These are phyloP conservation scores for Lasiosphaeriaceae sp. DNA, from an alignment of 495 filamentous ascomycete species.

Conservation along the genomic window DNA sequence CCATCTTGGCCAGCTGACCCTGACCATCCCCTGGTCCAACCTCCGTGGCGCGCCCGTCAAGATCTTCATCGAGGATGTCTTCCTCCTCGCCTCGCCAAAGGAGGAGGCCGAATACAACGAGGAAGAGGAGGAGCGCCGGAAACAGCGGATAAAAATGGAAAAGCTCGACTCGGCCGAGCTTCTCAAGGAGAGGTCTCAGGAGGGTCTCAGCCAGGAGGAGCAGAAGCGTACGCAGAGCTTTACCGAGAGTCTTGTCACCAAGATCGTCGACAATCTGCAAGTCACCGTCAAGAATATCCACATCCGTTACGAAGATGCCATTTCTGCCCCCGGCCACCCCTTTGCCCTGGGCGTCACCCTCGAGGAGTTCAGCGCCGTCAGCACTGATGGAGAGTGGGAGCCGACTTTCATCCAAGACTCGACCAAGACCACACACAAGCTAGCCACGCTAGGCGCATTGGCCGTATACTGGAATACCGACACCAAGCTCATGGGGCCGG, in stretches of 20 bases:
- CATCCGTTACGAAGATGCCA: conserved; percentile 94
- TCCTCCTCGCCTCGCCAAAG: conserved; percentile 85
- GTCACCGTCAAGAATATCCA: conserved; percentile 97
- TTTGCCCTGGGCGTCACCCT: conserved; percentile 90
- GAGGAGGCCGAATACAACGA: conserved; percentile 91
- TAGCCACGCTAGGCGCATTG: conserved; percentile 80
- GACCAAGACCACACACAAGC: conserved; percentile 77
- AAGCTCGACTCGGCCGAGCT: conserved; percentile 94
- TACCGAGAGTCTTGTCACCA: conserved; percentile 87
- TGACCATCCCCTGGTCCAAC: conserved; percentile 96
- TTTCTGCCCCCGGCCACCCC: conserved; percentile 89
- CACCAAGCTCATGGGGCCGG: conserved; percentile 72
- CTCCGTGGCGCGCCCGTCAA: conserved; percentile 88
- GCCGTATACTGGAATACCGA: conserved; percentile 99
- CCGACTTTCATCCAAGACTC: conserved; percentile 92
- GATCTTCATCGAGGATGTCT: conserved; percentile 95
- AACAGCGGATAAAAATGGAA: conserved; percentile 89
- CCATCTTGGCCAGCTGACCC: conserved; percentile 82
- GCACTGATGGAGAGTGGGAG: conserved; percentile 88
- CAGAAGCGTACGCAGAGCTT: conserved; percentile 96
- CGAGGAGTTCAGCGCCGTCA: conserved; percentile 92
- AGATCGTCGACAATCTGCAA: conserved; percentile 96
- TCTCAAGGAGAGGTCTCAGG: conserved; percentile 82
- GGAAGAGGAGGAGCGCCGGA: conserved; percentile 80
- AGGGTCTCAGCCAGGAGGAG: conserved; percentile 90